These are phyloP conservation scores for Pseudogymnoascus sp. DNA, from an alignment of 2,329 filamentous ascomycete species.

Conservation along the genomic window DNA sequence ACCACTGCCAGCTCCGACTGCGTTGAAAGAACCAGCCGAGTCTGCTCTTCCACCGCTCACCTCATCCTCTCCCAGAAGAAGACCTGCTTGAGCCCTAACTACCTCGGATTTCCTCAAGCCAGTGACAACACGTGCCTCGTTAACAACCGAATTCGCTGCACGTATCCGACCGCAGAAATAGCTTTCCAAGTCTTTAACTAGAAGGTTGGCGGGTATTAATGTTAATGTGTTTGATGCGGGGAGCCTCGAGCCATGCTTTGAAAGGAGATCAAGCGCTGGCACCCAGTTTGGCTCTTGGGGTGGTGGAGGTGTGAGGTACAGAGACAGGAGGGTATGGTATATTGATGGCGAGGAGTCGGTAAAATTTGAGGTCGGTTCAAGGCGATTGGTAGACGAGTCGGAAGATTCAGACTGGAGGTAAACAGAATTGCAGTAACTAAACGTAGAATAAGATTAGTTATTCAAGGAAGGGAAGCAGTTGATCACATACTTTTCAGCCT, in stretches of 20 bases:
- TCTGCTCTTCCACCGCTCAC: conserved; percentile 37
- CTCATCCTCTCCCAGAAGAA: conserved; percentile 65
- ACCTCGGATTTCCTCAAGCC: conserved; percentile 71
- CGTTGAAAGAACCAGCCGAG: not conserved
- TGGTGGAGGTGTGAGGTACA: conserved; percentile 77
- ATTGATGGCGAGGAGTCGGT: conserved; percentile 62
- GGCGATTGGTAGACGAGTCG: conserved; percentile 18
- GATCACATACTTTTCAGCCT: conserved; percentile 76
- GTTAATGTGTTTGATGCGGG: conserved; percentile 80
- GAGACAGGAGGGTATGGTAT: conserved; percentile 80
- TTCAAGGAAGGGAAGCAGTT: not conserved
- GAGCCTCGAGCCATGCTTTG: conserved; percentile 82
- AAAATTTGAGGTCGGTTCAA: conserved; percentile 26
- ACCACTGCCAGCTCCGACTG: conserved; percentile 44
- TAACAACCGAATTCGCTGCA: conserved; percentile 71
- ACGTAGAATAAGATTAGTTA: conserved; percentile 15
- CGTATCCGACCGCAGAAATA: conserved; percentile 92
- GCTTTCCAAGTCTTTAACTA: conserved; percentile 70
- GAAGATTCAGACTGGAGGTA: conserved; percentile 53
- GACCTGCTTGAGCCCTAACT: conserved; percentile 63
- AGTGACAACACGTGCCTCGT: conserved; percentile 70
- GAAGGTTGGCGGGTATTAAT: conserved; percentile 73
- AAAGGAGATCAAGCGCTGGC: conserved; percentile 80
- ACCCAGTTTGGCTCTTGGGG: conserved; percentile 64
- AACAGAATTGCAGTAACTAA: conserved; percentile 79